phyloP scores from a whole-genome alignment of 2,329 filamentous ascomycete genomes.

The Sclerotinia glacialis region DNA sequence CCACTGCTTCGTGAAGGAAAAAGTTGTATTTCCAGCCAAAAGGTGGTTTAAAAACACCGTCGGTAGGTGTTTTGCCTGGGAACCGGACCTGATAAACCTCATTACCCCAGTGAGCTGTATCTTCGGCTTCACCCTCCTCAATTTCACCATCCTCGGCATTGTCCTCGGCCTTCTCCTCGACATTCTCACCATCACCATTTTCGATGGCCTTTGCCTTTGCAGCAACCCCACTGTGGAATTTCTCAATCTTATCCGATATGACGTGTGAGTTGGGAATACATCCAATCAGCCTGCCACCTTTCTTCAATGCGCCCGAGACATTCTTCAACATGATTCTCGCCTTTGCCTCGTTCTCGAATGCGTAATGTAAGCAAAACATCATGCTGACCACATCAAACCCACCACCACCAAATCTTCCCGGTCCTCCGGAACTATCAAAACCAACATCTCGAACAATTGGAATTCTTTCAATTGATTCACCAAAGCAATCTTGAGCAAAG shows the following conservation, averaged over 20 bases:
- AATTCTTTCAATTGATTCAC: slow-evolving; percentile 76
- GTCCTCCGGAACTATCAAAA: slow-evolving; percentile 66
- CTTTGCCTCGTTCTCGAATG: slow-evolving; percentile 89
- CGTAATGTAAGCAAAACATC: slow-evolving; percentile 99
- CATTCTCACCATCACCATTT: slow-evolving; percentile 38
- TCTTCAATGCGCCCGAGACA: slow-evolving; percentile 84
- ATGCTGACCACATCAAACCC: slow-evolving; percentile 96
- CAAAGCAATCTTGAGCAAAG: slow-evolving; percentile 88
- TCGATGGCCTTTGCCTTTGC: slow-evolving; percentile 41
- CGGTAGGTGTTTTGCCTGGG: slow-evolving; percentile 73
- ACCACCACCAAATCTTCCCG: slow-evolving; percentile 66
- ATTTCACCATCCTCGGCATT: slow-evolving; percentile 43
- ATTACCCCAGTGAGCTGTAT: slow-evolving; percentile 84
- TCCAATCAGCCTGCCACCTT: slow-evolving; percentile 90
- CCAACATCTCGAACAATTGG: slow-evolving; percentile 82
- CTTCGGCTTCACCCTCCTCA: slow-evolving; percentile 61
- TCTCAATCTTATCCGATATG: slow-evolving; percentile 72
- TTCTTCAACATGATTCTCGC: slow-evolving; percentile 91
- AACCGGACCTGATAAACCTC: slow-evolving; percentile 89
- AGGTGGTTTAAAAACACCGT: slow-evolving; percentile 89
- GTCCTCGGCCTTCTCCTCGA: slow-evolving; percentile 41
- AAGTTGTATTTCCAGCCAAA: slow-evolving; percentile 99
- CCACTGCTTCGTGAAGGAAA: slow-evolving; percentile 92
- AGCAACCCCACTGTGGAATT: slow-evolving; percentile 62
- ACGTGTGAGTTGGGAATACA: slow-evolving; percentile 97